Evolutionary conservation across 2,329 filamentous ascomycete genomes (phyloP), one percentile per base, ranked within the genome.

Genomic region (Zymoseptoria pseudotritici): DNA sequence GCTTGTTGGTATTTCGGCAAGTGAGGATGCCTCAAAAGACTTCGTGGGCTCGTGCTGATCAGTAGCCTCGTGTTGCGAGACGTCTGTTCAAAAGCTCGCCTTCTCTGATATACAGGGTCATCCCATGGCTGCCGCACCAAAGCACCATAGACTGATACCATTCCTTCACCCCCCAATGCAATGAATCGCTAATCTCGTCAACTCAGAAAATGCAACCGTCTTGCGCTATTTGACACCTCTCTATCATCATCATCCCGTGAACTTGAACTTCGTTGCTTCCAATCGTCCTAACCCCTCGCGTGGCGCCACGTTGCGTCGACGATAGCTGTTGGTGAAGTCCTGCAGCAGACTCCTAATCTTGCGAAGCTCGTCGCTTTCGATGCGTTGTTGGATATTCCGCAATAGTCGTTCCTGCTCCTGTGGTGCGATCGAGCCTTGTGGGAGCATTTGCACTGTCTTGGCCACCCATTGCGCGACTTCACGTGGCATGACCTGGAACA

Each of bases 321-420:
- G 86, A 75, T 99, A 99, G 29, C 87, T 90, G 73, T 93, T 96
- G 22, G 94, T 97, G 73, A 99, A 99, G 75, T 99, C 95, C 77
- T 97, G 94, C 59, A 99, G 81, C 36, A 96, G 80, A 24, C 84
- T 86, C 46, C 93, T 84, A 57, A 97, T 91, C 76, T 91, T 91
- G 60, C 91, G 82, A 50, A 90, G 85, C 62, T 88, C 84, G 26
- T 83, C 83, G 53, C 82, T 80, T 54, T 84, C 79, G 20, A 96
- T 83, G 69, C 86, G 68, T 73, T 94, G 89, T 68, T 85, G 86
- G 67, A 97, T 92, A 72, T 89, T 91, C 65, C 79, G 80, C 74
- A 96, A 83, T 62, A 99, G 81, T 53, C 90, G 84, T 70, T 93
- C 87, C 42, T 89, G 88, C 74, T 99, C 94, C 51, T 84, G 81